Evolutionary conservation across 2,329 filamentous ascomycete genomes (phyloP), one percentile per base, ranked within the genome.

Genomic region (Tolypocladium ovalisporum): DNA sequence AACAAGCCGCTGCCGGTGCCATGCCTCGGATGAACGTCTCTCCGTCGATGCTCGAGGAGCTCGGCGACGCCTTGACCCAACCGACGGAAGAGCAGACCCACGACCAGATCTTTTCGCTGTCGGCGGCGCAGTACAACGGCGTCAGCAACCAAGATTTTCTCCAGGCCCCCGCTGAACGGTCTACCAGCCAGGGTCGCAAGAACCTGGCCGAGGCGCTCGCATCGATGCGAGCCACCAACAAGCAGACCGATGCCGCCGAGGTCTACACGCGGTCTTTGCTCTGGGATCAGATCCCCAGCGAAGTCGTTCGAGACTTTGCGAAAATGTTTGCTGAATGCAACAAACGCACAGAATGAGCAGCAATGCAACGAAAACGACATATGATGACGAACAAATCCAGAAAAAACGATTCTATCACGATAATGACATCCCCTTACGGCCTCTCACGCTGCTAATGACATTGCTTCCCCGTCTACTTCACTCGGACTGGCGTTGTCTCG

Each of bases 191-290:
- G 66, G 82, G 84, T 65, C 85, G 88, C 62, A 83, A 85, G 66
- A 91, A 89, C 71, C 82, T 94, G 52, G 88, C 87, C 51, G 87
- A 96, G 64, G 87, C 90, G 9, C 81, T 97, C 52, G 85, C 88
- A 54, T 85, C 83, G 52, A 90, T 96, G 84, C 86, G 90, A 62
- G 77, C 77, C 64, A 83, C 80, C 65, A 79, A 79, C 66, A 90
- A 90, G 73, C 83, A 88, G 64, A 82, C 83, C 55, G 70, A 69
- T 54, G 88, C 87, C 53, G 89, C 92, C 58, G 91, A 97, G 66
- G 89, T 97, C 47, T 96, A 96, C 75, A 95, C 92, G 37, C 84
- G 93, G 58, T 96, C 90, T 61, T 80, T 97, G 60, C 84, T 97
- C 58, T 96, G 90, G 90, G 91, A 97, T 68, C 89, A 92, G 73